A percentile compares a stretch with the other conserved stretches of the same genome.
phyloP scores from a whole-genome alignment of 768 basidiomycete species.

The Aureoboletus auriporus region DNA sequence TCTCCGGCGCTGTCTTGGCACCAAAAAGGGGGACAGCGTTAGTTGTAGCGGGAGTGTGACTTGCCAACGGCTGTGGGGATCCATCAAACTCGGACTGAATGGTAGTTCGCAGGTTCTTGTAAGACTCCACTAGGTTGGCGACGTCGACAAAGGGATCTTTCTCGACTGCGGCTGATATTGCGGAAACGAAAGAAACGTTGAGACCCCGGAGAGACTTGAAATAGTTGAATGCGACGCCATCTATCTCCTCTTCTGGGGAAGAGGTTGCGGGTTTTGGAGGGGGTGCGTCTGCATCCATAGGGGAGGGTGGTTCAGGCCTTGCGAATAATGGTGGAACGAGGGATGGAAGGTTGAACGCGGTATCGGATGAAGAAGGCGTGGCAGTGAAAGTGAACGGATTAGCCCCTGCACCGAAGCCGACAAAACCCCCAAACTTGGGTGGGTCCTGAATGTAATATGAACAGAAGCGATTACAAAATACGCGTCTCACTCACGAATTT shows the following conservation, averaged over 20 bases:
- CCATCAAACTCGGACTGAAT: conserved; percentile 55
- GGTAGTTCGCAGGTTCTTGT: conserved; percentile 50
- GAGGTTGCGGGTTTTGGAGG: conserved; percentile 16
- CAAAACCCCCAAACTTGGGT: conserved; percentile 49
- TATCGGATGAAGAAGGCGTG: conserved; percentile 6
- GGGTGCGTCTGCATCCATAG: conserved; percentile 27
- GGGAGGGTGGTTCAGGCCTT: not conserved
- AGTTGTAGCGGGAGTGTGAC: conserved; percentile 4
- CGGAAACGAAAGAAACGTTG: conserved; percentile 61
- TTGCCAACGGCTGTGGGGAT: conserved; percentile 17
- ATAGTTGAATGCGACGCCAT: conserved; percentile 45
- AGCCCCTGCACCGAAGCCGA: conserved; percentile 44
- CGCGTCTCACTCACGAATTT: conserved; percentile 24
- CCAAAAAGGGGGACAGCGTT: conserved; percentile 11
- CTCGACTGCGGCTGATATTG: conserved; percentile 54
- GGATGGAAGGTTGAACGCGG: conserved; percentile 4
- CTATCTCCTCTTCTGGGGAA: conserved; percentile 23
- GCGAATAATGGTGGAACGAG: conserved; percentile 21
- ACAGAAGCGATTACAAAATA: conserved; percentile 9
- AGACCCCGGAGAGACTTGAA: conserved; percentile 72
- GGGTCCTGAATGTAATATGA: conserved; percentile 21
- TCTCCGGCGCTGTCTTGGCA: conserved; percentile 13
- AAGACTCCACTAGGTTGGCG: conserved; percentile 50
- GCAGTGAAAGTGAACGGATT: conserved; percentile 40
- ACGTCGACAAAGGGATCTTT: conserved; percentile 71